Conservation (phyloP, 2,329 filamentous ascomycete genomes). For the Conoideocrella luteorostrata region DNA sequence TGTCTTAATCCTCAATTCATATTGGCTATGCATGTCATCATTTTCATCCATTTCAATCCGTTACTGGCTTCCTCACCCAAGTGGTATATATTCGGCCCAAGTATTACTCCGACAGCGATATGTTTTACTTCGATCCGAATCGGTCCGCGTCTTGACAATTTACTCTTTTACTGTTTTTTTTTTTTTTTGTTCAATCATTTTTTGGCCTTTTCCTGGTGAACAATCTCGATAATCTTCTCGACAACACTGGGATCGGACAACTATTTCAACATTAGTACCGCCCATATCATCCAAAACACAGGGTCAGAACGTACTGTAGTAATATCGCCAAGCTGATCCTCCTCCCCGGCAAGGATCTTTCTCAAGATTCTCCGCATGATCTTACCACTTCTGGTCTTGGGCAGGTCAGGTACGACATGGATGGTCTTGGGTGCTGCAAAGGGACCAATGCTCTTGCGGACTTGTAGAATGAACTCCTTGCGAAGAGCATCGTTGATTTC, state of each 20-base stretch:
- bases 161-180: neutral
- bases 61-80: neutral
- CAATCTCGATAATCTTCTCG: conserved; percentile 77
- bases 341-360: conserved; percentile 95
- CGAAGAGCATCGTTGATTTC: conserved; percentile 72
- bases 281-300: neutral
- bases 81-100: conserved; percentile 3
- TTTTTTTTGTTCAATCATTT: neutral
- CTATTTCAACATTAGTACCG: conserved; percentile 34
- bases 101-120: neutral
- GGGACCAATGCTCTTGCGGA: conserved; percentile 93
- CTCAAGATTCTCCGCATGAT: conserved; percentile 96
- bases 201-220: conserved; percentile 54
- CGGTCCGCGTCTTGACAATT: too few species aligned
- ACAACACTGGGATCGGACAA: conserved; percentile 87
- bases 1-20: too few species aligned
- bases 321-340: conserved; percentile 91
- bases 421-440: conserved; percentile 95
- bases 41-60: neutral
- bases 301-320: conserved; percentile 64
- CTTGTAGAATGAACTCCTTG: conserved; percentile 91
- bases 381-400: conserved; percentile 96
- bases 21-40: too few species aligned
- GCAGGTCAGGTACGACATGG: conserved; percentile 84
- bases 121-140: too few species aligned